phyloP scores from a whole-genome alignment of 164 flowering plant genomes.

The Nymphaea colorata region DNA sequence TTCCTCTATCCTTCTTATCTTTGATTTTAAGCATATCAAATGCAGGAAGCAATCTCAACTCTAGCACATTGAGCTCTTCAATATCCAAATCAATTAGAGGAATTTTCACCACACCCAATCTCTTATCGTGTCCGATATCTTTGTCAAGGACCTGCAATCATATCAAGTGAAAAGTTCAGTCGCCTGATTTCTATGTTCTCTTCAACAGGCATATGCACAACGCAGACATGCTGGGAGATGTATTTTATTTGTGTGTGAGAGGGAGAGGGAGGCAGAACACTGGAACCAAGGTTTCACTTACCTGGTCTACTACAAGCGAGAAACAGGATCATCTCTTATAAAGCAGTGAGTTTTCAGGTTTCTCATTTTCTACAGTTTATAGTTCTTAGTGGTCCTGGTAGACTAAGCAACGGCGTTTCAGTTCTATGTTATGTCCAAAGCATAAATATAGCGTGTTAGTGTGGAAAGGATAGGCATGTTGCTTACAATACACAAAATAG shows the following conservation, averaged over 20 bases:
- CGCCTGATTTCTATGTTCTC: background rate
- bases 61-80: slow-evolving; percentile 46
- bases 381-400: too few relatives aligned
- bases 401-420: too few relatives aligned
- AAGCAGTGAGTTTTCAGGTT: too few relatives aligned
- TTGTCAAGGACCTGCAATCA: slow-evolving; percentile 65
- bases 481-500: background rate
- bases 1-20: slow-evolving; percentile 93
- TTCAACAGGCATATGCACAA: background rate
- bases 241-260: background rate
- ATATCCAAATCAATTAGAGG: slow-evolving; percentile 51
- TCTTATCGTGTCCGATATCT: slow-evolving; percentile 83
- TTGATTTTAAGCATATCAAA: slow-evolving; percentile 82
- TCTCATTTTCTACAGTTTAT: too few relatives aligned
- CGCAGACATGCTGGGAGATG: background rate
- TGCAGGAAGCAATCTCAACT: slow-evolving; percentile 57
- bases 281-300: too few relatives aligned
- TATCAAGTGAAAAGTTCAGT: background rate
- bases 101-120: slow-evolving; percentile 60
- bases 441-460: too few relatives aligned
- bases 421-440: too few relatives aligned
- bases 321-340: too few relatives aligned
- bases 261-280: too few relatives aligned
- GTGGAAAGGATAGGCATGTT: too few relatives aligned
- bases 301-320: too few relatives aligned